Base-by-base conservation (phyloP, 1,284 basidiomycete genomes). In the Afroboletus lepidellus region DNA sequence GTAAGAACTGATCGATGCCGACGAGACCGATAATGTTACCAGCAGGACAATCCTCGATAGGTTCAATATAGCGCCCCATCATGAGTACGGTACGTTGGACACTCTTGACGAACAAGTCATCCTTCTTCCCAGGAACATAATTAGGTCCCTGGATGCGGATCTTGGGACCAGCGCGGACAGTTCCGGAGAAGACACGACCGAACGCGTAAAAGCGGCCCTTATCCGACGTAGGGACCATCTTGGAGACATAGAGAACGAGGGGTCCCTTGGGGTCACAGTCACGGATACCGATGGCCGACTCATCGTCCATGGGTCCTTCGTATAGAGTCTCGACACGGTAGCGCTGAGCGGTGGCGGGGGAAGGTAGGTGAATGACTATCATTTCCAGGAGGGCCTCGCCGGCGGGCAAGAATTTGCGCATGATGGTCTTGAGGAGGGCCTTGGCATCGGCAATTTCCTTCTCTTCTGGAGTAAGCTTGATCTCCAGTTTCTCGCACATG, bases 141-240 rank as follows among this genome's bases (percentile, higher is more conserved):
- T 99, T 99, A 65, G 96, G 97, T 48, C 97, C 97, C 78, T 99
- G 97, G 70, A 99, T 99, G 71, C 97, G 94, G 77, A 98, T 88
- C 81, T 99, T 99, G 70, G 96, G 97, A 57, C 97, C 97, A 57
- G 97, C 88, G 64, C 85, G 86, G 69, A 98, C 94, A 62, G 94
- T 98, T 74, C 97, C 97, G 59, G 97, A 94, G 85, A 99, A 99
- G 80, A 99, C 90, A 86, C 97, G 97, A 77, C 97, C 97, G 76
- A 99, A 99, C 62, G 97, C 97, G 77, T 99, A 99, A 91, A 99
- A 99, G 61, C 97, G 95, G 70, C 97, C 97, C 80, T 99, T 99
- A 78, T 99, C 97, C 66, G 96, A 97, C 54, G 97, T 99, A 61
- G 97, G 97, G 63, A 99, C 96, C 97, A 99, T 99, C 87, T 99